Evolutionary conservation across 495 filamentous ascomycete genomes (phyloP), one percentile per base, ranked within the genome.

Genomic region (Lindgomyces ingoldianus): DNA sequence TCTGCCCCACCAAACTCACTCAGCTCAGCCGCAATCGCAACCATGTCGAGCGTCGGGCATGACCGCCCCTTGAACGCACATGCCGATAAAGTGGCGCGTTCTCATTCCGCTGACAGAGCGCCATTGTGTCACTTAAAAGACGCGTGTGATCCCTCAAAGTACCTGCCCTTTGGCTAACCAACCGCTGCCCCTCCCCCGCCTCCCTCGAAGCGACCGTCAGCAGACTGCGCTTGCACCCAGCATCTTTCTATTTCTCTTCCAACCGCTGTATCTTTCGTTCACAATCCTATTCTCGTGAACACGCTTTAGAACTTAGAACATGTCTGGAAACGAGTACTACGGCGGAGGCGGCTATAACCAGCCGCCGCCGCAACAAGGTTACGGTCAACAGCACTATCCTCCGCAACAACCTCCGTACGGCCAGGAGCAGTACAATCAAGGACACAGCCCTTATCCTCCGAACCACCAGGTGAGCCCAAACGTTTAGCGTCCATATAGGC

Each of bases 371-470:
- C 60, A 26, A 52, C 47, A 26, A 9, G 29, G 22, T 1, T 60
- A 60, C 51, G 52, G 52, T 30, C 45, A 64, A 19, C 53, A 50
- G 54, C 26, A 19, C 2, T 24, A 57, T 44, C 30, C 36, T n/a
- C 51, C 22, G 2, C 60, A 64, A 44, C 51, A 57, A 22, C 25
- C 24, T 22, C 46, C 42, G 16, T 64, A 64, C 29, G 60, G 60
- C 3, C 52, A 67, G 21, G 57, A 56, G 4, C 42, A 33, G 26
- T 62, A 61, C 52, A 26, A 41, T 39, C 65, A 68, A 26, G 59
- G 65, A 0, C 54, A 68, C 44, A 68, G 47, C 47, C 63, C 55
- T 14, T 65, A 65, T 49, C 63, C 63, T 44, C 55, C 30, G 21
- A 25, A 19, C 60, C 53, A 57, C 24, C 62, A 64, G 46, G 62